Evolutionary conservation across 371 early-diverging fungal species (phyloP).

Genomic region (Actinomortierella wolfii): DNA sequence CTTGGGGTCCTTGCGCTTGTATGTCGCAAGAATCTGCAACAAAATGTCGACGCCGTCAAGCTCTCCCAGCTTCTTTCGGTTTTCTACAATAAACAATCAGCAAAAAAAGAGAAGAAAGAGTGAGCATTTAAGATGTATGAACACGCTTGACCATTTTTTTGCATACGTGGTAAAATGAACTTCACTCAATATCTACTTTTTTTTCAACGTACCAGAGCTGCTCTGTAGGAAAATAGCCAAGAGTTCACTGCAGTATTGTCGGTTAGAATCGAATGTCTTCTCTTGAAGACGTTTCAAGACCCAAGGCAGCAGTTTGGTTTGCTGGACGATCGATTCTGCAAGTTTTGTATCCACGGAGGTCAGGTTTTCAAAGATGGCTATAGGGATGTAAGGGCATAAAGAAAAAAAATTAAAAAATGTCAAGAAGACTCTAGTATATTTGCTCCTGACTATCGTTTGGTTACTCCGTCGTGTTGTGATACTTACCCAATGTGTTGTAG

Average conservation of each 20-base stretch:
- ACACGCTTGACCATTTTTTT: not conserved
- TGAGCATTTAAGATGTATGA: not conserved
- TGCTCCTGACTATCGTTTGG: not conserved
- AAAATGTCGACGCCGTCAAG: conserved; percentile 77
- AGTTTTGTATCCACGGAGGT: conserved; percentile 72
- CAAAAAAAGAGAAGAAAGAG: conserved; percentile 1
- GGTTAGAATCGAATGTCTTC: conserved; percentile 74
- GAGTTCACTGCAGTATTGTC: conserved; percentile 86
- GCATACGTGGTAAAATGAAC: not conserved
- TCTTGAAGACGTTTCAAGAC: conserved; percentile 67
- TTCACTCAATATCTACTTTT: not conserved
- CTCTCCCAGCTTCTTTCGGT: conserved; percentile 66
- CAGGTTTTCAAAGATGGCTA: conserved; percentile 86
- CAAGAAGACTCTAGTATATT: not conserved
- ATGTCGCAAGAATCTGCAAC: conserved; percentile 66
- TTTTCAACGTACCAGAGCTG: conserved; percentile 52
- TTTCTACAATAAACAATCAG: conserved; percentile 44
- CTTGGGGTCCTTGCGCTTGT: conserved; percentile 78
- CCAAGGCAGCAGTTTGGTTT: conserved; percentile 75
- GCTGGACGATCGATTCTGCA: conserved; percentile 65
- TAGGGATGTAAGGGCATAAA: too few relatives aligned
- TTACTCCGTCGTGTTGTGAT: not conserved
- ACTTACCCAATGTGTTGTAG: conserved; percentile 74
- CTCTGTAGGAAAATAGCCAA: conserved; percentile 84
- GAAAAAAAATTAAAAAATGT: too few relatives aligned